phyloP scores from a whole-genome alignment of 768 basidiomycete species.

The Leccinum arenicola region DNA sequence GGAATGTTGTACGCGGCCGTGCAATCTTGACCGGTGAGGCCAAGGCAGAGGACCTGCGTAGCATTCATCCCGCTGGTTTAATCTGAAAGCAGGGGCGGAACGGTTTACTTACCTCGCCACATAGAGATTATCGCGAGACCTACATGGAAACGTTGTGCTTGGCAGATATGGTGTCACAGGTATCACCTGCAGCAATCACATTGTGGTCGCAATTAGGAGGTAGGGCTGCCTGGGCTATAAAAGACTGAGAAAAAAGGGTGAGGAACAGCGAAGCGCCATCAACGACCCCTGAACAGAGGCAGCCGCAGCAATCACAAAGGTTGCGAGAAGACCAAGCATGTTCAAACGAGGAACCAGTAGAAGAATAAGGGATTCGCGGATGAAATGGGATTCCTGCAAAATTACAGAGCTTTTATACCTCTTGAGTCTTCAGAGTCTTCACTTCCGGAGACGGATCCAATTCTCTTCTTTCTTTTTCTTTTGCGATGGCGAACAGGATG shows the following conservation, averaged over 20 bases:
- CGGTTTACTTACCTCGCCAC: conserved; percentile 39
- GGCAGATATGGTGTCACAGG: conserved; percentile 66
- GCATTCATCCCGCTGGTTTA: background rate
- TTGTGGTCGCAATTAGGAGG: conserved; percentile 53
- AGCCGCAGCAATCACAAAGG: conserved; percentile 15
- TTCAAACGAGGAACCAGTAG: background rate
- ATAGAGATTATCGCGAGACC: conserved; percentile 44
- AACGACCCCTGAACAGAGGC: conserved; percentile 18
- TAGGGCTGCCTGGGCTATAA: conserved; percentile 44
- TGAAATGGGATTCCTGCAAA: background rate
- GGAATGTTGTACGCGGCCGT: conserved; percentile 40
- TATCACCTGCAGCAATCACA: conserved; percentile 57
- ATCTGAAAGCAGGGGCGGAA: background rate
- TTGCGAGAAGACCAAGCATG: conserved; percentile 21
- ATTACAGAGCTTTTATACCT: conserved; percentile 19
- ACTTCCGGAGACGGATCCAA: no score
- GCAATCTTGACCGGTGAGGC: conserved; percentile 56
- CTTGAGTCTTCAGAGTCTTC: background rate
- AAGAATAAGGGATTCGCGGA: background rate
- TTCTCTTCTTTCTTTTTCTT: background rate
- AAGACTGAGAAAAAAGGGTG: background rate
- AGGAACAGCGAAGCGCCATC: background rate
- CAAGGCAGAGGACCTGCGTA: conserved; percentile 52
- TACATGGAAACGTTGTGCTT: conserved; percentile 61
- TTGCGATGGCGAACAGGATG: background rate